These are phyloP conservation scores for Cydonia oblonga DNA, from an alignment of 331 rosid species.

Conservation along the genomic window DNA sequence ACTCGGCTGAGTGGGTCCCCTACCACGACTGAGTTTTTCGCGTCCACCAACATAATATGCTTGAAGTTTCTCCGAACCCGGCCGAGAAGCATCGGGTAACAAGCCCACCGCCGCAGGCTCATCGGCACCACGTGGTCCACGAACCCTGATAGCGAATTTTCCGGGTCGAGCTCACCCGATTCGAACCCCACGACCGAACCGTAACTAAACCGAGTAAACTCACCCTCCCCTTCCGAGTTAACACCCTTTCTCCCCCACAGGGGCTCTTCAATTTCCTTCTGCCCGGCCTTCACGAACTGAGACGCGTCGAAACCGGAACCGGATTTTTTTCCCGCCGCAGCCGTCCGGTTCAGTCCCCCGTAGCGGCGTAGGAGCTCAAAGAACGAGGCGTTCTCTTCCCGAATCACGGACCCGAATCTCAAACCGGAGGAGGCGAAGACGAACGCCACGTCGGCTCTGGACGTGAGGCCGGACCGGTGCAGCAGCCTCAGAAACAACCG, in stretches of 20 bases:
- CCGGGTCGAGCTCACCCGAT: slow-evolving; percentile 73
- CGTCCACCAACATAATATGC: slow-evolving; percentile 55
- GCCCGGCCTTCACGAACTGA: slow-evolving; percentile 22
- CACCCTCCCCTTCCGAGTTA: not conserved
- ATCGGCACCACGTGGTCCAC: slow-evolving; percentile 39
- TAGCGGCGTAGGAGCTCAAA: slow-evolving; percentile 21
- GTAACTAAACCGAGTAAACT: slow-evolving; percentile 32
- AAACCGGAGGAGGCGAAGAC: slow-evolving; percentile 35
- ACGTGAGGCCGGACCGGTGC: slow-evolving; percentile 57
- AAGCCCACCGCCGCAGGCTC: slow-evolving; percentile 72
- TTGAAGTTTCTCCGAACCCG: slow-evolving; percentile 72
- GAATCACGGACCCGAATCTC: slow-evolving; percentile 27
- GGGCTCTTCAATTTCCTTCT: slow-evolving; percentile 31
- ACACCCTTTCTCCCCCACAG: slow-evolving; percentile 52
- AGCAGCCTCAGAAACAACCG: slow-evolving; percentile 50
- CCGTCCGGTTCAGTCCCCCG: slow-evolving; percentile 13
- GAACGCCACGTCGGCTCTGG: slow-evolving; percentile 56
- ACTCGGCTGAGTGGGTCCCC: slow-evolving; percentile 51
- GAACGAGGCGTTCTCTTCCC: slow-evolving; percentile 49
- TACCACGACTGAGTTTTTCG: slow-evolving; percentile 25
- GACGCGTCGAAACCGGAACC: slow-evolving; percentile 28
- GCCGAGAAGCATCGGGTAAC: slow-evolving; percentile 81
- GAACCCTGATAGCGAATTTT: slow-evolving; percentile 82
- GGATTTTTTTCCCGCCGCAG: not conserved
- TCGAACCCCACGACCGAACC: slow-evolving; percentile 83